Base-by-base conservation (phyloP, 2,329 filamentous ascomycete genomes). In the Dryadomyces sulphureus region DNA sequence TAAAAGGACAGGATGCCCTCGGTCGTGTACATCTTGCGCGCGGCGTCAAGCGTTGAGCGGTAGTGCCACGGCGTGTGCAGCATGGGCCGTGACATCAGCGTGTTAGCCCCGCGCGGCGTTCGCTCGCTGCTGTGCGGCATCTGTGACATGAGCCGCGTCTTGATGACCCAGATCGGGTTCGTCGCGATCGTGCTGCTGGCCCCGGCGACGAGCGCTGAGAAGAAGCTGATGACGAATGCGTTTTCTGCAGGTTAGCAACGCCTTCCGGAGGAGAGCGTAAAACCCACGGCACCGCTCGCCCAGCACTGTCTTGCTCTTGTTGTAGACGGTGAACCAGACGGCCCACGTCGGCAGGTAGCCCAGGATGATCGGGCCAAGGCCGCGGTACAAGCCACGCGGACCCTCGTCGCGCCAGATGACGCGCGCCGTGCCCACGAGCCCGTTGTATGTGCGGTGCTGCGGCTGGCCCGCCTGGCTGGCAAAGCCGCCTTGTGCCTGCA, bases 121-220 rank as follows among this genome's bases (percentile, higher is more conserved):
- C 64, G 67, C 52, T 66, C 63, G 16, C 62, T 68, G 58, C 59
- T 68, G 59, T 64, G 68, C 61, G 57, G 72, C 59, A 57, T 83
- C 66, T 96, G 92, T 34, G 92, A 94, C 92, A 96, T 96, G 55
- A 98, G 75, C 54, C 92, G 76, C 42, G 92, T 98, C 66, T 98
- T 98, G 67, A 98, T 94, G 34, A 98, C 92, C 92, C 92, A 98
- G 50, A 98, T 98, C 1, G 92, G 92, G 62, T 96, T 98, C 21
- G 92, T 98, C 51, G 82, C 84, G 52, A 96, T 73, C 4, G 92
- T 98, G 54, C 89, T 95, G 66, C 84, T 94, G 50, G 80, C 88
- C 45, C 92, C 92, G 21, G 90, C 92, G 47, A 88, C 75, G 50
- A 98, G 77, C 9, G 92, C 94, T 20, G 92, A 92, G 69, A 84